A percentile compares a stretch with the other conserved stretches of the same genome.
Evolutionary conservation across 2,329 filamentous ascomycete species (phyloP).

Genomic region (Talaromyces pinophilus): DNA sequence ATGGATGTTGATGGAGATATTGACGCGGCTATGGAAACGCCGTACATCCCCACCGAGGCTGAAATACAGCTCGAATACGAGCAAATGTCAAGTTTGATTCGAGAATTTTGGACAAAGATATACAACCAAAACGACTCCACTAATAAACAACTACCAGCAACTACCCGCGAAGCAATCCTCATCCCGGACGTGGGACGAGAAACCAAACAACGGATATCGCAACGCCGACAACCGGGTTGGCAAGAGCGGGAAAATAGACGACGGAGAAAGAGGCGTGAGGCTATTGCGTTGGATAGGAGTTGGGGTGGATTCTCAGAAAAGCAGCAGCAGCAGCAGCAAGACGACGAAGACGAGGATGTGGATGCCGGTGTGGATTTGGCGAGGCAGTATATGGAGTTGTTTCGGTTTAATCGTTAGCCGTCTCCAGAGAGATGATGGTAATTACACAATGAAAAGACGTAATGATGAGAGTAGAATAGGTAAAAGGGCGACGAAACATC

Average conservation of each 20-base stretch:
- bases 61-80: conserved; percentile 43
- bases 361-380: conserved; percentile 44
- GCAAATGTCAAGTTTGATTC: conserved; percentile 39
- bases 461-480: not conserved
- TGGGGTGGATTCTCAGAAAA: conserved; percentile 20
- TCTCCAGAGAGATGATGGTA: not conserved
- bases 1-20: conserved; percentile 7
- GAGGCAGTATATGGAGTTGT: conserved; percentile 49
- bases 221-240: conserved; percentile 25
- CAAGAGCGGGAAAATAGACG: conserved; percentile 24
- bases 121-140: conserved; percentile 27
- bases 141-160: conserved; percentile 10
- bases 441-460: not conserved
- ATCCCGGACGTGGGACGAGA: conserved; percentile 46
- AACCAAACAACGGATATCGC: conserved; percentile 34
- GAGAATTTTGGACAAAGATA: conserved; percentile 45
- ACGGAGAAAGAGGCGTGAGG: conserved; percentile 22
- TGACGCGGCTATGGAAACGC: conserved; percentile 34
- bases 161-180: conserved; percentile 41
- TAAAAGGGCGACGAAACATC: not conserved
- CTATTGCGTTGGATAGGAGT: conserved; percentile 12
- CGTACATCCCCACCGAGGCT: conserved; percentile 36
- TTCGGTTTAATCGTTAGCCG: conserved; percentile 43
- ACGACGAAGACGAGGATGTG: conserved; percentile 34
- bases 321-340: conserved; percentile 16